A percentile compares a stretch with the other conserved stretches of the same genome.
These are phyloP conservation scores for Neonectria magnoliae DNA, from an alignment of 2,329 filamentous ascomycete species.

Conservation along the genomic window DNA sequence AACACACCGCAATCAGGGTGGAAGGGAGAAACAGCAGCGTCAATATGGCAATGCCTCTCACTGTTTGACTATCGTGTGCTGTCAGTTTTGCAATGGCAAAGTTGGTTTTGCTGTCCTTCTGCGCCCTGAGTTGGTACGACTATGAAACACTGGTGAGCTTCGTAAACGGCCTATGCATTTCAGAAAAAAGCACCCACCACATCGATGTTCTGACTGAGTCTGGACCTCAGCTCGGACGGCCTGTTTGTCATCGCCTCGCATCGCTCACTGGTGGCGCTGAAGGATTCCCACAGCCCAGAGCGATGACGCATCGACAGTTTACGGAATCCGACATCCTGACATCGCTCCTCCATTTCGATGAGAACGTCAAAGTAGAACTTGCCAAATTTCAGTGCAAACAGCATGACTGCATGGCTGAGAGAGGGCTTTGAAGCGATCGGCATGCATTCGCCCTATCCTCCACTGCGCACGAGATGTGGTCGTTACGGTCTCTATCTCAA, in stretches of 20 bases:
- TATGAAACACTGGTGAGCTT: background rate
- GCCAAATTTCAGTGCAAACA: slow-evolving; percentile 8
- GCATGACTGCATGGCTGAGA: slow-evolving; percentile 8
- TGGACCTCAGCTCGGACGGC: slow-evolving; percentile 1
- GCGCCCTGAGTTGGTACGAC: slow-evolving; percentile 5
- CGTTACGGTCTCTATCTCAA: slow-evolving; percentile 16
- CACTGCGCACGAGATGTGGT: slow-evolving; percentile 12
- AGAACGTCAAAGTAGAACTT: background rate
- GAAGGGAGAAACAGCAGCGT: slow-evolving; percentile 3
- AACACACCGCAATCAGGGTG: slow-evolving; percentile 6
- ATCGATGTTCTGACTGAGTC: slow-evolving; percentile 18
- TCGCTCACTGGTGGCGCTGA: background rate
- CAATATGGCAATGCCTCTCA: slow-evolving; percentile 2
- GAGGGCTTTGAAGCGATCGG: background rate
- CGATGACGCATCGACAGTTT: slow-evolving; percentile 1
- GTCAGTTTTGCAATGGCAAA: background rate
- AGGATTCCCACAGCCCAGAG: slow-evolving; percentile 2
- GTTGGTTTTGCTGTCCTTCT: slow-evolving; percentile 8
- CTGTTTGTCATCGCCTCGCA: slow-evolving; percentile 9
- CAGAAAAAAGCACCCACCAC: slow-evolving; percentile 8
- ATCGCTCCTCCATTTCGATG: slow-evolving; percentile 1
- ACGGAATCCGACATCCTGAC: slow-evolving; percentile 5
- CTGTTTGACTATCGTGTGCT: slow-evolving; percentile 6
- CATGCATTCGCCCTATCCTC: background rate
- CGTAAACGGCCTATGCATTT: background rate